Base-by-base conservation (phyloP, 768 basidiomycete genomes). In the Atractiella rhizophila region DNA sequence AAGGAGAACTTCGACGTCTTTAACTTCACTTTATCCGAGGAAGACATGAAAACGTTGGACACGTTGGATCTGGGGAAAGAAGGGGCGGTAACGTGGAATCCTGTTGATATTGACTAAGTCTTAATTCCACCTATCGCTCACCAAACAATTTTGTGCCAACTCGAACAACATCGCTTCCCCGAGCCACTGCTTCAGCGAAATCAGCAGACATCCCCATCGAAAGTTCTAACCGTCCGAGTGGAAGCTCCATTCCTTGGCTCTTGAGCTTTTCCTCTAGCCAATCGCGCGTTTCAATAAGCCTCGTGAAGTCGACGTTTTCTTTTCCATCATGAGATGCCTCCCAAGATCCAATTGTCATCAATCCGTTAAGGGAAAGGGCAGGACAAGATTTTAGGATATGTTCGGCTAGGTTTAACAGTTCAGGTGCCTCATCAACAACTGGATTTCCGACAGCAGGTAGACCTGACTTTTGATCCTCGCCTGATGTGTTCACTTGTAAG, bases 161-260 rank as follows among this genome's bases (percentile, higher is more conserved):
- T 35, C 91, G 60, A 1, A 94, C 85, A 34, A 82, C 70, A 52
- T 80, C 73, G 51, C 80, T 77, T 1, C 85, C 88, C 11, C 72
- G 70, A 56, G 64, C 67, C 36, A 94, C 59, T 4, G 88, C 91
- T 23, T 73, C 69, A 56, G 76, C 79, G 53, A 83, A 96, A 53
- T 96, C 88, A 47, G 73, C 75, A 37, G 82, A 86, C 88, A 94
- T 94, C 6, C 88, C 88, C 85, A 91, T 94, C 39, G 57, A 59
- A 43, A 64, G 41, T 46, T 64, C 60, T 42, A 61, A 40, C 36
- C 33, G 20, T 26, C 44, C 31, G 2, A 43, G 16, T n/a, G n/a
- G n/a, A n/a, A n/a, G n/a, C n/a, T n/a, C n/a, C n/a, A n/a, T n/a
- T 32, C 7, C 18, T 26, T 19, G 13, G 4, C 5, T 15, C 13